A percentile compares a stretch with the other conserved stretches of the same genome.
Conservation (phyloP, 257 asterid species). For the Solanum piurae region DNA sequence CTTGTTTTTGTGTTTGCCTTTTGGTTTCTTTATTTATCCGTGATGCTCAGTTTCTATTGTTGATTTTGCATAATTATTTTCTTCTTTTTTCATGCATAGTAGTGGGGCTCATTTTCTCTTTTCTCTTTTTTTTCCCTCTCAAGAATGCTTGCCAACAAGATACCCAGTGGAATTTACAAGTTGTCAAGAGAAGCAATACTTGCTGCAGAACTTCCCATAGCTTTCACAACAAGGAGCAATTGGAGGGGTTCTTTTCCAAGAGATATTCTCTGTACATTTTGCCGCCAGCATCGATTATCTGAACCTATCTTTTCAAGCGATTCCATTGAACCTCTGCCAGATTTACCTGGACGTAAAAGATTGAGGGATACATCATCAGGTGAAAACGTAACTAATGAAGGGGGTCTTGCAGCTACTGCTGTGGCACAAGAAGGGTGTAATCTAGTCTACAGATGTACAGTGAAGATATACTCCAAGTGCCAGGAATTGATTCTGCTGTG, state of each 20-base stretch:
- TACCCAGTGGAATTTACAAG: slow-evolving; percentile 74
- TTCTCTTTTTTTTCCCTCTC: not conserved
- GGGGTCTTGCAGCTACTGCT: slow-evolving; percentile 8
- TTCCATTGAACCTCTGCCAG: slow-evolving; percentile 19
- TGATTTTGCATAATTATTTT: not conserved
- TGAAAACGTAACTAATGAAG: slow-evolving; percentile 22
- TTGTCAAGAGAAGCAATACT: slow-evolving; percentile 73
- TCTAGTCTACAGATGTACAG: slow-evolving; percentile 43
- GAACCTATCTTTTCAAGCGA: slow-evolving; percentile 59
- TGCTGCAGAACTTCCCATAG: slow-evolving; percentile 66
- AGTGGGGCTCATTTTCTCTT: not conserved
- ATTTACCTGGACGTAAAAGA: slow-evolving; percentile 45
- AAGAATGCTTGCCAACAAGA: slow-evolving; percentile 62
- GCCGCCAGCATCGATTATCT: slow-evolving; percentile 65
- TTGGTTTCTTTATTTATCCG: not conserved
- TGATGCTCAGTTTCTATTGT: not conserved
- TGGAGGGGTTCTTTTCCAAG: slow-evolving; percentile 88
- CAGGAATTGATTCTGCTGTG: slow-evolving; percentile 54
- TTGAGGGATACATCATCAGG: slow-evolving; percentile 33
- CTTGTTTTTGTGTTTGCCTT: not conserved
- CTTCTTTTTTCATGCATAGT: not conserved
- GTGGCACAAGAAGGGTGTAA: slow-evolving; percentile 16
- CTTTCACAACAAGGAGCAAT: slow-evolving; percentile 50
- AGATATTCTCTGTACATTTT: slow-evolving; percentile 64
- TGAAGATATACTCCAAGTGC: slow-evolving; percentile 48